Evolutionary conservation across 129 eudicot genomes (phyloP).

Genomic region (Scalesia atractyloides): DNA sequence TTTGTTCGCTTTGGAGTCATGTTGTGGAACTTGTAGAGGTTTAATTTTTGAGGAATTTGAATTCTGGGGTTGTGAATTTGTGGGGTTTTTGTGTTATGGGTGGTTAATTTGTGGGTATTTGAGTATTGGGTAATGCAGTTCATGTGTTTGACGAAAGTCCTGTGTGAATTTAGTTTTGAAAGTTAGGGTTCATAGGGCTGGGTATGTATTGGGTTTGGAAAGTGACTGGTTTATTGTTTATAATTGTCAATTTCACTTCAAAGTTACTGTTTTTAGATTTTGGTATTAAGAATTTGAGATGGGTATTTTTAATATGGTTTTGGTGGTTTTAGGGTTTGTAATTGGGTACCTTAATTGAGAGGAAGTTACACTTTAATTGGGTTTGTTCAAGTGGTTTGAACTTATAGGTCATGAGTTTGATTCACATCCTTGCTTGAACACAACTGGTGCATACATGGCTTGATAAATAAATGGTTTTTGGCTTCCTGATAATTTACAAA

Average conservation of each 20-base stretch:
- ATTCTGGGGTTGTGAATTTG: not conserved
- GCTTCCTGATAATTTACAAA: not conserved
- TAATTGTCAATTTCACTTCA: slow-evolving; percentile 15
- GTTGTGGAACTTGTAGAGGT: slow-evolving; percentile 17
- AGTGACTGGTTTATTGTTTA: slow-evolving; percentile 7
- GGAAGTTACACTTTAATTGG: not conserved
- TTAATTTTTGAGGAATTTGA: slow-evolving; percentile 15
- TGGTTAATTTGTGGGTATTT: slow-evolving; percentile 9
- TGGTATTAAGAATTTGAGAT: not conserved
- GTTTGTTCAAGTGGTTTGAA: slow-evolving; percentile 12
- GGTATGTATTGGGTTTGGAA: slow-evolving; percentile 10
- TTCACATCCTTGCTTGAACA: not conserved
- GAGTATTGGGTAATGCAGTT: slow-evolving; percentile 7
- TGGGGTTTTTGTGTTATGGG: slow-evolving; percentile 7
- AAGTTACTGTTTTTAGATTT: slow-evolving; percentile 20
- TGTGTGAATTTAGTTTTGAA: slow-evolving; percentile 18
- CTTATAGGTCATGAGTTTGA: not conserved
- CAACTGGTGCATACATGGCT: no score
- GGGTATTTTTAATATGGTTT: not conserved
- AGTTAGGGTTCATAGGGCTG: slow-evolving; percentile 46
- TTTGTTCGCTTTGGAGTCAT: not conserved
- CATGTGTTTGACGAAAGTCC: slow-evolving; percentile 9
- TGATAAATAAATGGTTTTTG: not conserved
- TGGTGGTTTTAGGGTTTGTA: slow-evolving; percentile 1
- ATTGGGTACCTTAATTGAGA: slow-evolving; percentile 6